Evolutionary conservation across 1,284 basidiomycete genomes (phyloP).

Genomic region (Cutaneotrichosporon cyanovorans): DNA sequence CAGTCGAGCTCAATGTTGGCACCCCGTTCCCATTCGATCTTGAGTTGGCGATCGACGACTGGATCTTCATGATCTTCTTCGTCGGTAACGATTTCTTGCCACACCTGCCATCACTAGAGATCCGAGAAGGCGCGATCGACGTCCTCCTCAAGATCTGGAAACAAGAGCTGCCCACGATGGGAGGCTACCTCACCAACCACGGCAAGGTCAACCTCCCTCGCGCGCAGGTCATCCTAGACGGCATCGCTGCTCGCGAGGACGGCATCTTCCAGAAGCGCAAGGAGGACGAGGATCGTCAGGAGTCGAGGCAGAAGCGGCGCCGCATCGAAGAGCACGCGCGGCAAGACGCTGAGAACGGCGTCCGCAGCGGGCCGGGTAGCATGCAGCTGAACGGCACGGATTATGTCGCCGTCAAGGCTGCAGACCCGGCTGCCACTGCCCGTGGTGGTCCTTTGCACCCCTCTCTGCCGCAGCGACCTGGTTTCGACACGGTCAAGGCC

Average conservation of each 20-base stretch:
- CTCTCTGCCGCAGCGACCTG: slow-evolving; percentile 55
- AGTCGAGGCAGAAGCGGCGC: slow-evolving; percentile 77
- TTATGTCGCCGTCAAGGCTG: slow-evolving; percentile 40
- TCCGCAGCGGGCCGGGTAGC: slow-evolving; percentile 16
- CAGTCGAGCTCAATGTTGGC: slow-evolving; percentile 81
- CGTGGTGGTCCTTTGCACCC: slow-evolving; percentile 44
- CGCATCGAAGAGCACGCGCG: slow-evolving; percentile 63
- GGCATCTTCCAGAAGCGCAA: slow-evolving; percentile 88
- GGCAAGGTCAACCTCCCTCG: slow-evolving; percentile 78
- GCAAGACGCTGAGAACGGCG: slow-evolving; percentile 42
- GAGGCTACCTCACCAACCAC: slow-evolving; percentile 91
- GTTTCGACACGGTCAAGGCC: slow-evolving; percentile 59
- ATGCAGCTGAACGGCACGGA: slow-evolving; percentile 45
- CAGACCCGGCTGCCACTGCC: slow-evolving; percentile 17
- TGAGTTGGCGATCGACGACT: slow-evolving; percentile 98
- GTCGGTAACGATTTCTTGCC: slow-evolving; percentile 99
- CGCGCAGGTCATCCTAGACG: slow-evolving; percentile 91
- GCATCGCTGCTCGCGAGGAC: slow-evolving; percentile 84
- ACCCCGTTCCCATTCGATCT: slow-evolving; percentile 83
- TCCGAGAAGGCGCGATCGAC: slow-evolving; percentile 98
- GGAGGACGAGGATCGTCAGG: slow-evolving; percentile 91
- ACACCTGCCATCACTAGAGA: slow-evolving; percentile 94
- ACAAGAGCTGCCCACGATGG: slow-evolving; percentile 84
- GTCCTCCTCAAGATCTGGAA: slow-evolving; percentile 94
- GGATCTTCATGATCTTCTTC: slow-evolving; percentile 99